Evolutionary conservation across 192 early-diverging fungal species (phyloP).

Genomic region (Coemansia sp.): DNA sequence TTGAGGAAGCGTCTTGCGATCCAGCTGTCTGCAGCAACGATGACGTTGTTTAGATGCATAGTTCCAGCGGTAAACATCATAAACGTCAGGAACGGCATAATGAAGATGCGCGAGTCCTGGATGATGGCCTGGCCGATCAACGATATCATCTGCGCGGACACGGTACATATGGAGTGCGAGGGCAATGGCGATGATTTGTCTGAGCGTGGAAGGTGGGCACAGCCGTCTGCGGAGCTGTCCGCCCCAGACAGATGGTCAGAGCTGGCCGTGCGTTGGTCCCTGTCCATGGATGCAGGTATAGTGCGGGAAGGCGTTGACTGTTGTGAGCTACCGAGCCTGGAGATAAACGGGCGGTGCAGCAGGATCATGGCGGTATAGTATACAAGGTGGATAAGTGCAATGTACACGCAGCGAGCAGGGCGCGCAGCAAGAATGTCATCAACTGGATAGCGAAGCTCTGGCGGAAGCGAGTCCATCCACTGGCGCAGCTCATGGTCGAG

Average conservation of each 20-base stretch:
- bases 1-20: conserved; percentile 53
- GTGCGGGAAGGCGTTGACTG: neutral
- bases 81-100: conserved; percentile 55
- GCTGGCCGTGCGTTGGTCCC: neutral
- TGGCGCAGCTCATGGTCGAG: conserved; percentile 53
- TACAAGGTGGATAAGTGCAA: conserved; percentile 48
- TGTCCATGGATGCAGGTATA: neutral
- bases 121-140: conserved; percentile 44
- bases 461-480: conserved; percentile 48
- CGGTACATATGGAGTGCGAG: conserved; percentile 51
- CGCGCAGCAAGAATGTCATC: conserved; percentile 40
- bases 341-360: conserved; percentile 55
- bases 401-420: conserved; percentile 45
- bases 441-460: conserved; percentile 36
- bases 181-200: conserved; percentile 28
- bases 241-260: neutral
- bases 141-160: conserved; percentile 55
- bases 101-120: conserved; percentile 47
- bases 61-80: conserved; percentile 55
- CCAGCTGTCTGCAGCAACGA: conserved; percentile 50
- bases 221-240: neutral
- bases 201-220: conserved; percentile 10
- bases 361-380: conserved; percentile 56
- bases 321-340: conserved; percentile 28
- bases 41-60: conserved; percentile 54